These are phyloP conservation scores for Salix caprea DNA, from an alignment of 345 rosid species.

Conservation along the genomic window DNA sequence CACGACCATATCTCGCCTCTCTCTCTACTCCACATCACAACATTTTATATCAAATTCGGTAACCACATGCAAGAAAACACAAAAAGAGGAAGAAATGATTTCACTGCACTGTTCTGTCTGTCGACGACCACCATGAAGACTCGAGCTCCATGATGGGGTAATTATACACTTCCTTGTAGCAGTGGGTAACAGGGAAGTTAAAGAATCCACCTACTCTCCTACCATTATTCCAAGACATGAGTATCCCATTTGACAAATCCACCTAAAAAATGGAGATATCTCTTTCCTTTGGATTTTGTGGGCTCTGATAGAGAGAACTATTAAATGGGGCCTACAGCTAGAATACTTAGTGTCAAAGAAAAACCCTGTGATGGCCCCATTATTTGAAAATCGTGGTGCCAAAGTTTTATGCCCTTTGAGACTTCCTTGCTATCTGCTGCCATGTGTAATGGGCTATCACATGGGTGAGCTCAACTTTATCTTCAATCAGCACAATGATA, in stretches of 20 bases:
- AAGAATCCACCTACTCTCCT: constrained; percentile 13
- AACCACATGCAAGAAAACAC: constrained; percentile 39
- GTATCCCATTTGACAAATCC: constrained; percentile 33
- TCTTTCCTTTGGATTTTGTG: constrained; percentile 63
- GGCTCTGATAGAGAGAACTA: constrained; percentile 30
- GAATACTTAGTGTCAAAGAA: constrained; percentile 45
- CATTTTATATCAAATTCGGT: constrained; percentile 8
- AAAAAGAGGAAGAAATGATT: constrained; percentile 35
- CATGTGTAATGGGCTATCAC: constrained; percentile 41
- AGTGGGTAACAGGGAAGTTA: constrained; percentile 22
- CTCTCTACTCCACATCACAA: background rate
- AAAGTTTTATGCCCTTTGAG: constrained; percentile 33
- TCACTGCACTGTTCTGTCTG: constrained; percentile 29
- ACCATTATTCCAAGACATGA: constrained; percentile 26
- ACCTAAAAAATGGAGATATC: constrained; percentile 43
- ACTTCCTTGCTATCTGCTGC: constrained; percentile 27
- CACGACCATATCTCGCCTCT: background rate
- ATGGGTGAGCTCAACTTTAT: constrained; percentile 38
- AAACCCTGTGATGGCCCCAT: constrained; percentile 37
- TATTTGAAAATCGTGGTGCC: constrained; percentile 39
- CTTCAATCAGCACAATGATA: constrained; percentile 14
- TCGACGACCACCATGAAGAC: constrained; percentile 23
- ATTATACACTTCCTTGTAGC: constrained; percentile 30
- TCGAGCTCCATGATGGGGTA: constrained; percentile 52
- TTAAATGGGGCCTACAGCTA: constrained; percentile 34